Evolutionary conservation across 1,284 basidiomycete species (phyloP), one percentile per base, ranked within the genome.

Genomic region (Wolfiporia cocos): DNA sequence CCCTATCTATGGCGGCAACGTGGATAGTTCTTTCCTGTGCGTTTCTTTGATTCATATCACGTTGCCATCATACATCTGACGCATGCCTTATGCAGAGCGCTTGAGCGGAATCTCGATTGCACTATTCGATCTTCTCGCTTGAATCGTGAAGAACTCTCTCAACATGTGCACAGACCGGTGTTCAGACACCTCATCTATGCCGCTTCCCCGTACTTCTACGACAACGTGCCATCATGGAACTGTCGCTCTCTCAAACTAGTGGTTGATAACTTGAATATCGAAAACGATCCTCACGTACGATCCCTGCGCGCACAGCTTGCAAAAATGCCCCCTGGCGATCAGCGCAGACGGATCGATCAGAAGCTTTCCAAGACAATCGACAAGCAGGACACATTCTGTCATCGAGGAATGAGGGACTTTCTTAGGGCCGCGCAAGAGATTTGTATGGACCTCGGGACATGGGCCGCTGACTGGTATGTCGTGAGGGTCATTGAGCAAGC

Each of bases 381-480:
- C 32, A 82, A 76, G 47, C 49, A 71, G 34, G 71, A 73, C 47
- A 74, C 81, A 0, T 86, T 80, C 49, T 79, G 79, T 0, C 75
- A 86, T 53, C 75, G 73, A 50, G 81, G 81, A 1, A 65, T 87
- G 5, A 65, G 65, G 1, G 79, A 84, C 50, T 76, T 86, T 44
- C 57, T 52, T 2, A 61, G 69, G n/a, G 66, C 81, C 0, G 81
- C 79, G 0, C 50, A 53, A 0, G 78, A 74, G 33, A 77, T 87
- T 29, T 76, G 73, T 45, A 49, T 54, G 2, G 80, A 85, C 39
- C 54, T 87, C 2, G 84, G 84, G 2, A 62, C 71, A 0, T 87
- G 85, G 84, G 78, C 82, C 0, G 74, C 81, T 1, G 81, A 86
- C 53, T 87, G 85, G 85, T 87, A 79, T 51, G 67, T 86, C 24